A percentile compares a stretch with the other conserved stretches of the same genome.
These are phyloP conservation scores for Boletus sp. DNA, from an alignment of 768 basidiomycete genomes.

Conservation along the genomic window DNA sequence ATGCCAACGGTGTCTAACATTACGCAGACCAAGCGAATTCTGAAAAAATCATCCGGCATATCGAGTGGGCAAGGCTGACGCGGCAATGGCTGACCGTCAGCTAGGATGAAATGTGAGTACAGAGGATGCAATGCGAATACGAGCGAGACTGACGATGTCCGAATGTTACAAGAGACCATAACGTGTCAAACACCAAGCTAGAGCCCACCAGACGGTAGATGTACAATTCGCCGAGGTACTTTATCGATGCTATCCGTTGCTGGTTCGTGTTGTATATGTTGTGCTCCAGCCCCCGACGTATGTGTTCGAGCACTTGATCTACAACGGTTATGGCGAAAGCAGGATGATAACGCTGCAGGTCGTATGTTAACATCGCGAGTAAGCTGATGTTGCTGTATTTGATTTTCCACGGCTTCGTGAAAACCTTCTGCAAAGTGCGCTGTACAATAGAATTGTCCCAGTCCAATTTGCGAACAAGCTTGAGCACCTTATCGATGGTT, in stretches of 20 bases:
- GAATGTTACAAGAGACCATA: constrained; percentile 94
- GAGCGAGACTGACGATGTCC: constrained; percentile 77
- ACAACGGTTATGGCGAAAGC: constrained; percentile 85
- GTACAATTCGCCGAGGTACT: constrained; percentile 96
- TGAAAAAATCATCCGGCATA: constrained; percentile 95
- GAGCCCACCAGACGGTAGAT: constrained; percentile 93
- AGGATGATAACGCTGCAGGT: constrained; percentile 90
- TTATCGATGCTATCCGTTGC: constrained; percentile 84
- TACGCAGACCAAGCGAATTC: constrained; percentile 86
- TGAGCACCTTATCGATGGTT: constrained; percentile 94
- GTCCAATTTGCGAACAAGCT: constrained; percentile 88
- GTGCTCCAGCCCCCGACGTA: constrained; percentile 87
- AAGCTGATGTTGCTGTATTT: constrained; percentile 88
- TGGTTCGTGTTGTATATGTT: constrained; percentile 96
- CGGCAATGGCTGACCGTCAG: constrained; percentile 86
- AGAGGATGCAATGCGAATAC: background rate
- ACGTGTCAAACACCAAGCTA: constrained; percentile 83
- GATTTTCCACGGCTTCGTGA: constrained; percentile 98
- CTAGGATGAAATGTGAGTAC: constrained; percentile 40
- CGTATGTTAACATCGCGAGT: constrained; percentile 92
- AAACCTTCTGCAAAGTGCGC: constrained; percentile 76
- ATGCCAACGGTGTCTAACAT: constrained; percentile 94
- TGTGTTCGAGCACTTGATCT: constrained; percentile 93
- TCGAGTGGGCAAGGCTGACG: constrained; percentile 74
- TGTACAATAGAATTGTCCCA: constrained; percentile 79